A percentile compares a stretch with the other conserved stretches of the same genome.
Evolutionary conservation across 2,329 filamentous ascomycete genomes (phyloP).

Genomic region (Xylariaceae sp.): DNA sequence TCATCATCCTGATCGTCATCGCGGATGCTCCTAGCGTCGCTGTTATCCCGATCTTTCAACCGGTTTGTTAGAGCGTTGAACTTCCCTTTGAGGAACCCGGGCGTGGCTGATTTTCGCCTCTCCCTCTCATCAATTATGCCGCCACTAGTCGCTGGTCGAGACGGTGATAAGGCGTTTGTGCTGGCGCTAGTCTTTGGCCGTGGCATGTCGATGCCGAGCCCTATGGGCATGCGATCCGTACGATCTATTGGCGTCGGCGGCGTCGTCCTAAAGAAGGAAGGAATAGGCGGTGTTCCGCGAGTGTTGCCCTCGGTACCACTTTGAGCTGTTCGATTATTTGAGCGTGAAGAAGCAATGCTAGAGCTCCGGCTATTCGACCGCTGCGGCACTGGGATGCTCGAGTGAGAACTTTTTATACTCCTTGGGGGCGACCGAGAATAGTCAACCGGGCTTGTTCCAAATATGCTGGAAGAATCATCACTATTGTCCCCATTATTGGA

Average conservation of each 20-base stretch:
- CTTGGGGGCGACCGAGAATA: constrained; percentile 62
- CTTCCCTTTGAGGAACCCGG: constrained; percentile 42
- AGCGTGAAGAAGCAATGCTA: constrained; percentile 51
- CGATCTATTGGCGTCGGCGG: constrained; percentile 32
- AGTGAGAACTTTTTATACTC: constrained; percentile 53
- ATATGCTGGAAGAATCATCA: constrained; percentile 60
- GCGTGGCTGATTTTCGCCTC: constrained; percentile 33
- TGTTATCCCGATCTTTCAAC: constrained; percentile 30
- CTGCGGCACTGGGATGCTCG: constrained; percentile 47
- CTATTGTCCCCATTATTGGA: constrained; percentile 52
- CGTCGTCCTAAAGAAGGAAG: constrained; percentile 39
- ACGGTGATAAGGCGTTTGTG: constrained; percentile 20
- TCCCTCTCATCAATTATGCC: constrained; percentile 13
- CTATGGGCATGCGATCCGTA: constrained; percentile 26
- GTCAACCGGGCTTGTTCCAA: constrained; percentile 57
- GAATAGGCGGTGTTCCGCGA: constrained; percentile 30
- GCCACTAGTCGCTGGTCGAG: constrained; percentile 11
- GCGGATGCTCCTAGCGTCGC: constrained; percentile 8
- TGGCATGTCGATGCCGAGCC: constrained; percentile 31
- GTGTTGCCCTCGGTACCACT: constrained; percentile 26
- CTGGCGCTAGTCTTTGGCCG: constrained; percentile 35
- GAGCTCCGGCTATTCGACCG: constrained; percentile 55
- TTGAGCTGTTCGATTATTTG: constrained; percentile 35
- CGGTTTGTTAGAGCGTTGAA: constrained; percentile 37
- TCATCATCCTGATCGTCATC: constrained; percentile 14